Evolutionary conservation across 768 basidiomycete species (phyloP).

Genomic region (Arthromyces matolae): DNA sequence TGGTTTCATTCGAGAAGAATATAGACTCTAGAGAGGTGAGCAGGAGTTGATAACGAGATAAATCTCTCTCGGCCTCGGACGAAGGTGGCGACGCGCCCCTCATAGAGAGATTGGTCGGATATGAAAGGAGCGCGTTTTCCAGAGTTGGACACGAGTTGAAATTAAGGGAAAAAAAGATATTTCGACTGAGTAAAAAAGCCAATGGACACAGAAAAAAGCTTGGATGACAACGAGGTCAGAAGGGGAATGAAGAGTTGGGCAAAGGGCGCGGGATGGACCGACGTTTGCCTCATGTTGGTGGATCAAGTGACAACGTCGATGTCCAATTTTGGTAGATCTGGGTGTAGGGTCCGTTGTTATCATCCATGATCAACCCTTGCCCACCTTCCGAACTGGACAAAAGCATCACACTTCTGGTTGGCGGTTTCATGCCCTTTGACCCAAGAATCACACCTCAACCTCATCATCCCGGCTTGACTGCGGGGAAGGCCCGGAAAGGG

Average conservation of each 20-base stretch:
- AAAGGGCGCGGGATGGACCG: constrained; percentile 30
- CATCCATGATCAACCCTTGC: constrained; percentile 19
- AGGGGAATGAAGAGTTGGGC: constrained; percentile 27
- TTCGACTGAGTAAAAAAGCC: constrained; percentile 9
- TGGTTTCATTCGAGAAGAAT: not conserved
- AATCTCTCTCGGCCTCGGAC: constrained; percentile 4
- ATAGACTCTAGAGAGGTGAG: not conserved
- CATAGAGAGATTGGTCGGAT: constrained; percentile 4
- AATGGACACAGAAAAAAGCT: constrained; percentile 1
- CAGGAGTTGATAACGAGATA: constrained; percentile 2
- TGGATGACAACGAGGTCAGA: constrained; percentile 10
- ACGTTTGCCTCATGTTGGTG: constrained; percentile 27
- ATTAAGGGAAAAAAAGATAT: too few species aligned
- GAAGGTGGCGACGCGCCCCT: not conserved
- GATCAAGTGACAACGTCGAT: constrained; percentile 21
- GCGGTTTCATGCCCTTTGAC: constrained; percentile 12
- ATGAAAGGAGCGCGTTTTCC: constrained; percentile 9
- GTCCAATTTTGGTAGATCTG: constrained; percentile 11
- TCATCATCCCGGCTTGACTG: constrained; percentile 25
- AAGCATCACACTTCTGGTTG: constrained; percentile 6
- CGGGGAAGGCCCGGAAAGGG: constrained; percentile 30
- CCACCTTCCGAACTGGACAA: constrained; percentile 12
- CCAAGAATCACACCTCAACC: constrained; percentile 12
- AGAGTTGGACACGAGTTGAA: constrained; percentile 9
- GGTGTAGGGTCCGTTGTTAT: constrained; percentile 17